Evolutionary conservation across 1,284 basidiomycete species (phyloP), one percentile per base, ranked within the genome.

Genomic region (Trametes polyzona): DNA sequence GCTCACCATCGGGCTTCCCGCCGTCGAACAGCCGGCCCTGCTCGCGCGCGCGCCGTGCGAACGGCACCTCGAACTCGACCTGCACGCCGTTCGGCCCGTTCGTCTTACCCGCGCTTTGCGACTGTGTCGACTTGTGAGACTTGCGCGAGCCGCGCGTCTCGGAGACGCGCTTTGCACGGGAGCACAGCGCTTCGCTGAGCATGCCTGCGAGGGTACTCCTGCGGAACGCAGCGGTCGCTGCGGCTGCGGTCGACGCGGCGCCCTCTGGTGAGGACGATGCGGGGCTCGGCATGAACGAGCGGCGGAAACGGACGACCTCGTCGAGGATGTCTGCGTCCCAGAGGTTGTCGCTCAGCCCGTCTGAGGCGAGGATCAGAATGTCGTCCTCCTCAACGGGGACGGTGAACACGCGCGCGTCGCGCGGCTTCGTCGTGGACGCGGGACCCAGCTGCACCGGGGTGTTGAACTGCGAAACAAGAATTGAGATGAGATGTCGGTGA

Each of bases 281-380:
- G 17, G 48, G 24, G 7, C 57, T n/a, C 10, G 55, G 32, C 17
- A 76, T 65, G 67, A 77, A 79, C 24, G 76, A 71, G 47, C 73
- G 73, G 17, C 83, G 78, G 70, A 94, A 92, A 40, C 88, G 79
- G 12, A 83, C 76, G 11, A 98, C 90, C 66, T 95, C 92, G 62
- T 97, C 95, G 12, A 98, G 76, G 24, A 98, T 90, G 62, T 98
- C 96, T 68, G 94, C 90, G 69, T 98, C 95, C 83, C 95, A 98
- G 47, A 98, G 76, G 68, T 98, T 98, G 73, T 98, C 96, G 67
- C 90, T 89, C 47, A 98, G 78, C 1, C 96, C 96, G 70, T 98
- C 96, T 32, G 84, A 88, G 2, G 93, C 91, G 30, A 98, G 83
- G 55, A 98, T 90, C 43, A 98, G 85, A 39, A 98, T 90, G 67